Conservation (phyloP, 2,329 filamentous ascomycete species). For the Diaporthe australafricana region DNA sequence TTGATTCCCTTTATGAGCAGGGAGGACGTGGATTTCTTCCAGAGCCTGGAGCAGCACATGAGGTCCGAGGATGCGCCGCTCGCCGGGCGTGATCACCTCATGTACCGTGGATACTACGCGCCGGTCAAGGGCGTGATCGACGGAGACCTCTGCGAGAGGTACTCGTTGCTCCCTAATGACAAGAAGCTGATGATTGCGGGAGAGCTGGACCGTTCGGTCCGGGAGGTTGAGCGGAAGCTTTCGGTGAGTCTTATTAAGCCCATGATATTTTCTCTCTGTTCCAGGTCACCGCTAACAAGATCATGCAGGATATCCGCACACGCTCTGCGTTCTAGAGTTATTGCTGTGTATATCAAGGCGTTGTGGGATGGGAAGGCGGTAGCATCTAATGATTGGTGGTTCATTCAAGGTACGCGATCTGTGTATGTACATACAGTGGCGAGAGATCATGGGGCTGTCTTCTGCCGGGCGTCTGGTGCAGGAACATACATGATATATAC, state of each 20-base stretch:
- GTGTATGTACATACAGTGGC: constrained; percentile 27
- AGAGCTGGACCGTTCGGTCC: constrained; percentile 88
- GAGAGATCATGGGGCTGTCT: constrained; percentile 25
- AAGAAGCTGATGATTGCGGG: constrained; percentile 96
- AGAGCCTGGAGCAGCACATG: constrained; percentile 89
- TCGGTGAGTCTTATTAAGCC: constrained; percentile 61
- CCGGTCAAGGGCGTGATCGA: constrained; percentile 98
- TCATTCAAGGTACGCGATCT: constrained; percentile 29
- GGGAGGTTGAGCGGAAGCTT: constrained; percentile 97
- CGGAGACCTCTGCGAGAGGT: constrained; percentile 95
- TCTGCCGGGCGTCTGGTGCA: constrained; percentile 26
- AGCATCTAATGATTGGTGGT: constrained; percentile 24
- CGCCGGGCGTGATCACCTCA: constrained; percentile 92
- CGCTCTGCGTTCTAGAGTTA: constrained; percentile 65
- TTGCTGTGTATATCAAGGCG: constrained; percentile 27
- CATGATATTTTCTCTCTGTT: constrained; percentile 33
- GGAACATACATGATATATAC: constrained; percentile 11
- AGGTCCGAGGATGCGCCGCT: constrained; percentile 88
- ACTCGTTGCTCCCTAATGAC: constrained; percentile 83
- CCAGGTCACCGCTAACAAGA: constrained; percentile 37
- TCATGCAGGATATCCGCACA: constrained; percentile 65
- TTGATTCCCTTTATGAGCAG: constrained; percentile 91
- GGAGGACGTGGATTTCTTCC: constrained; percentile 98
- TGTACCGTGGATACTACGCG: constrained; percentile 95
- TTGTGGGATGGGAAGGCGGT: constrained; percentile 26